A percentile compares a stretch with the other conserved stretches of the same genome.
Conservation (phyloP, 2,329 filamentous ascomycete species). For the Dactylellina haptotyla region DNA sequence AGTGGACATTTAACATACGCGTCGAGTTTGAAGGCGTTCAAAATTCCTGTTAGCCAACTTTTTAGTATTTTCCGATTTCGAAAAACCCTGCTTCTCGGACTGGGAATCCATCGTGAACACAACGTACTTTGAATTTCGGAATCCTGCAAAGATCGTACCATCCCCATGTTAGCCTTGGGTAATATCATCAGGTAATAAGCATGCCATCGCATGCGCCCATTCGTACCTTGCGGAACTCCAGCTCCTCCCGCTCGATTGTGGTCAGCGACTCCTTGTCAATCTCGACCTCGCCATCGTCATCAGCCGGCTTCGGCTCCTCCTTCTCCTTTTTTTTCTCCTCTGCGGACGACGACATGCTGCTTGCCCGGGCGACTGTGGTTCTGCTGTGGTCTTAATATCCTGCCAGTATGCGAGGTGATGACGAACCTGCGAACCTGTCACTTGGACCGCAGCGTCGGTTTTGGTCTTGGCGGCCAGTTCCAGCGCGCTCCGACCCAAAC, state of each 20-base stretch:
- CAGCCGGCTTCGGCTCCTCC: constrained; percentile 38
- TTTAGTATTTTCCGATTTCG: constrained; percentile 1
- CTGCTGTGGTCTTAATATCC: no score
- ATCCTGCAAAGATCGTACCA: constrained; percentile 70
- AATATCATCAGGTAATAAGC: background rate
- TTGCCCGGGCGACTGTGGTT: background rate
- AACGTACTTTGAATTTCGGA: constrained; percentile 85
- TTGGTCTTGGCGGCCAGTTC: no score
- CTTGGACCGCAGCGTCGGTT: background rate
- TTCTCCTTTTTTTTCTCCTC: constrained; percentile 35
- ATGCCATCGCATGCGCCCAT: background rate
- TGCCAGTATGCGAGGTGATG: no score
- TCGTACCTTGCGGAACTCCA: constrained; percentile 58
- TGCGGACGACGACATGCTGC: constrained; percentile 31
- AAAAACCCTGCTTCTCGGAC: constrained; percentile 22
- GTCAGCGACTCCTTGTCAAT: constrained; percentile 58
- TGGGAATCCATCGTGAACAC: constrained; percentile 36
- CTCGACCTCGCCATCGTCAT: constrained; percentile 50
- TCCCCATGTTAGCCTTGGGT: constrained; percentile 18
- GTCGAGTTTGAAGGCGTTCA: constrained; percentile 85
- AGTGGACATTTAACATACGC: constrained; percentile 64
- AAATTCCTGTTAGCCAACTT: constrained; percentile 67
- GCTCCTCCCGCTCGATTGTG: constrained; percentile 57
- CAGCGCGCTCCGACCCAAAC: no score
- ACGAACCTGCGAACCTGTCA: background rate